Evolutionary conservation across 371 early-diverging fungal genomes (phyloP).

Genomic region (Actinomucor elegans): DNA sequence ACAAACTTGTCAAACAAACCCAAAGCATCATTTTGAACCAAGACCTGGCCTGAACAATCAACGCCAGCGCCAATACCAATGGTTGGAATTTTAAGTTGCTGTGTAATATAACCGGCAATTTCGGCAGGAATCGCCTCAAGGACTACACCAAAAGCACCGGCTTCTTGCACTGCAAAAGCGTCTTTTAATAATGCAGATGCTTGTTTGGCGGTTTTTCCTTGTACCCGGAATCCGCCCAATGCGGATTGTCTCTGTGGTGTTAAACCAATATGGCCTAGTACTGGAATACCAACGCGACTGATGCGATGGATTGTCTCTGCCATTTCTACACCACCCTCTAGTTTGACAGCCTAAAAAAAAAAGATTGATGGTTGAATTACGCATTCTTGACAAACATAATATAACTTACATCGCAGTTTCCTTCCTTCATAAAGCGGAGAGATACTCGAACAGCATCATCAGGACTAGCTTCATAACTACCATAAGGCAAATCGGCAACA

Average conservation of each 20-base stretch:
- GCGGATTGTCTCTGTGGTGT: constrained; percentile 91
- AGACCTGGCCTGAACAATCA: constrained; percentile 88
- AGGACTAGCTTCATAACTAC: constrained; percentile 81
- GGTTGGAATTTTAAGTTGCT: constrained; percentile 78
- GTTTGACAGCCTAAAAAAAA: constrained; percentile 75
- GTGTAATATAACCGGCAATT: constrained; percentile 83
- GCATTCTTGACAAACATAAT: not conserved
- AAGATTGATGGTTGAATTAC: not conserved
- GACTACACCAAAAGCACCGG: constrained; percentile 91
- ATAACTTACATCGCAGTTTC: constrained; percentile 71
- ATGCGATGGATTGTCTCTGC: constrained; percentile 72
- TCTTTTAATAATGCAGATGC: constrained; percentile 78
- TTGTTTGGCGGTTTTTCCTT: constrained; percentile 83
- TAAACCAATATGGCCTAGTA: constrained; percentile 91
- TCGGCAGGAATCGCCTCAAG: constrained; percentile 92
- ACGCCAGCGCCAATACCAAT: constrained; percentile 97
- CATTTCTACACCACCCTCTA: constrained; percentile 93
- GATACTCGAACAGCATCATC: constrained; percentile 75
- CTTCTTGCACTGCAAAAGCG: constrained; percentile 86
- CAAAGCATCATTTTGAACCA: constrained; percentile 88
- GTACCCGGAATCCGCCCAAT: constrained; percentile 90
- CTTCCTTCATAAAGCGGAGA: constrained; percentile 85
- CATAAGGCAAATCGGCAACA: constrained; percentile 91
- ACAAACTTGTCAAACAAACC: constrained; percentile 84
- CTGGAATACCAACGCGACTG: constrained; percentile 85